Base-by-base conservation (phyloP, 225 moss, liverwort and hornwort genomes). In the Polytrichum formosum region DNA sequence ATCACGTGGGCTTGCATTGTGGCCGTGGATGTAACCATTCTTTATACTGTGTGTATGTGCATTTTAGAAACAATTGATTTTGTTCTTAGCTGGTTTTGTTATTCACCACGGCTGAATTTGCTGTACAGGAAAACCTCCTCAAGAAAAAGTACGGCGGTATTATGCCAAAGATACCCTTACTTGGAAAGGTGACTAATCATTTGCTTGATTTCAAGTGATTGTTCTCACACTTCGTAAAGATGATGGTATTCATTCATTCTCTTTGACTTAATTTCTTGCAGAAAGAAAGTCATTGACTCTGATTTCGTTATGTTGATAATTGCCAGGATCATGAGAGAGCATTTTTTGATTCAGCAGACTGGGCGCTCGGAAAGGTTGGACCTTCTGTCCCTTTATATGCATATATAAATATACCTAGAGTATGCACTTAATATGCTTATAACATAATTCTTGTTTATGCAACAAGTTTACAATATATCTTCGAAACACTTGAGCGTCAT, bases 321-420 rank as follows among this genome's bases (percentile, higher is more conserved):
- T 4, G 61, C 37, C 79, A 93, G 93, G 91, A 97, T 80, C 93
- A 97, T 71, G 96, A 92, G 80, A 85, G 92, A 70, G 94, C 92
- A 65, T 96, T 92, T 77, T 97, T 97, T 83, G 97, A 97, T 82
- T 97, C 97, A 30, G 94, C 94, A 63, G 97, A 97, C 72, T 97
- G 97, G 97, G 94, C 94, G 25, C 94, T 97, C 66, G 94, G 91
- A 80, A 97, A 97, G 91, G 90, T 93, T 81, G 35, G 35, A 9
- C 35, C 35, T 8, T 79, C 61, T 64, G 35, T 73, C 67, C 13
- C 67, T 59, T 13, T 16, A 16, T 46, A 37, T 37, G 4, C 1
- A 16, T 46, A 46, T 46, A 16, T 3, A 46, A 46, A 13, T 46
- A 46, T 2, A 46, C 46, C 13, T 13, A 46, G 46, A 46, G 13